phyloP scores from a whole-genome alignment of 2,329 filamentous ascomycete species.

The Ceratocystis papillata region DNA sequence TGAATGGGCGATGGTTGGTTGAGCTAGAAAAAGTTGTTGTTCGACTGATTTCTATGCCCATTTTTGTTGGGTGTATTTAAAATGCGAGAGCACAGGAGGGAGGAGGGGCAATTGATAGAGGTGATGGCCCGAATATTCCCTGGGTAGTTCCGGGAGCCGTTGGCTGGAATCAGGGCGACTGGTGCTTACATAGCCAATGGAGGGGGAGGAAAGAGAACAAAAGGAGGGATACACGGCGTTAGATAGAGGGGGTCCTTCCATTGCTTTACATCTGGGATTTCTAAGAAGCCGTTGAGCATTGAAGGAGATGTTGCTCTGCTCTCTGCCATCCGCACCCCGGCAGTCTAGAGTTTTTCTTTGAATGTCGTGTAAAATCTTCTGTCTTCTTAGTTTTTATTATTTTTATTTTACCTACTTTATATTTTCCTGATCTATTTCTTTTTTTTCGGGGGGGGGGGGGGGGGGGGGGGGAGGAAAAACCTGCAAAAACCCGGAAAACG shows the following conservation, averaged over 20 bases:
- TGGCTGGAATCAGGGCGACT: constrained; percentile 14
- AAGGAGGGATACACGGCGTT: not conserved
- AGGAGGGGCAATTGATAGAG: not conserved
- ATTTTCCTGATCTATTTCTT: not conserved
- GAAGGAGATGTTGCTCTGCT: not conserved
- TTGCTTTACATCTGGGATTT: constrained; percentile 3
- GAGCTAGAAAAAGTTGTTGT: not conserved
- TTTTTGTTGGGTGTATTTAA: not conserved
- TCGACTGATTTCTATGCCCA: not conserved
- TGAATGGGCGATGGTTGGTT: constrained; percentile 5
- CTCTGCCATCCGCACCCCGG: constrained; percentile 6
- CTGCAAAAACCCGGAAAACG: no score
- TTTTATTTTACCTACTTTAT: not conserved
- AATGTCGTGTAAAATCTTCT: not conserved
- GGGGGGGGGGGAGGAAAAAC: no score
- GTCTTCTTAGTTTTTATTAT: not conserved
- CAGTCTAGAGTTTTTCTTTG: not conserved
- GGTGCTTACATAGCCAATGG: not conserved
- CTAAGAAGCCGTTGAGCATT: not conserved
- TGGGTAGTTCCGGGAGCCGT: constrained; percentile 6
- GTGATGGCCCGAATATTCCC: constrained; percentile 17
- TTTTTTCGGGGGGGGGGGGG: not conserved
- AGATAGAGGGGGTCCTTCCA: constrained; percentile 5
- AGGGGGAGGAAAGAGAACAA: not conserved
- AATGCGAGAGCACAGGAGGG: not conserved